Evolutionary conservation across 208 protist genomes (phyloP), one percentile per base, ranked within the genome.

Genomic region (Leishmania lainsoni): DNA sequence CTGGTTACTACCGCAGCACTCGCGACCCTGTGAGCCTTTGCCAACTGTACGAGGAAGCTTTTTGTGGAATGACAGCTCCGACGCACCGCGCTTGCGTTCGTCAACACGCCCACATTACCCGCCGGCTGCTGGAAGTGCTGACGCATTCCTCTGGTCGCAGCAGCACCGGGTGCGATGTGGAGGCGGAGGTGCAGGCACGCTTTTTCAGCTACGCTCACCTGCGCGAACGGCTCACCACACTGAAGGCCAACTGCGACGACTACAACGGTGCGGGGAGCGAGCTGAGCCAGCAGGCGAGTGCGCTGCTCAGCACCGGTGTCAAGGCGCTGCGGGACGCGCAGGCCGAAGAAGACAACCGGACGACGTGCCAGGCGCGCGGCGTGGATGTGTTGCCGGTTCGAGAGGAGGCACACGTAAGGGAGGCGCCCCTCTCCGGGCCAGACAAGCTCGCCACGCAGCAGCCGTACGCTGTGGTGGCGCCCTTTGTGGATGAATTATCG

Each of bases 1-100:
- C 91, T 49, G 49, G 87, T 61, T 96, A 96, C 82, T 90, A 95
- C 84, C 83, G 86, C 48, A 85, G 84, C 49, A 79, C 92, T 51
- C 87, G 86, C 52, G 85, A 89, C 39, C 89, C 90, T 1, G 84
- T 94, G 16, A 90, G 85, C 29, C 81, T 96, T 20, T 80, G 86
- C 39, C 80, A 79, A 17, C 76, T 96, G n/a, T 95, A 94, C 81
- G 86, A 77, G 42, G 88, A 90, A n/a, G 80, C 92, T n/a, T 84
- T 89, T 32, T 61, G 51, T 29, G 87, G 85, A 20, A 72, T 85
- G 22, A 76, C 84, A 5, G 78, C 73, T 1, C 35, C 82, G 26
- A 49, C 66, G n/a, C 48, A 83, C 20, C 79, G 54, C 58, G 9
- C 52, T 3, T 70, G 70, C 49, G 54, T 61, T n/a, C 65, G 54